phyloP scores from a whole-genome alignment of 2,329 filamentous ascomycete species.

The Botrytis elliptica region DNA sequence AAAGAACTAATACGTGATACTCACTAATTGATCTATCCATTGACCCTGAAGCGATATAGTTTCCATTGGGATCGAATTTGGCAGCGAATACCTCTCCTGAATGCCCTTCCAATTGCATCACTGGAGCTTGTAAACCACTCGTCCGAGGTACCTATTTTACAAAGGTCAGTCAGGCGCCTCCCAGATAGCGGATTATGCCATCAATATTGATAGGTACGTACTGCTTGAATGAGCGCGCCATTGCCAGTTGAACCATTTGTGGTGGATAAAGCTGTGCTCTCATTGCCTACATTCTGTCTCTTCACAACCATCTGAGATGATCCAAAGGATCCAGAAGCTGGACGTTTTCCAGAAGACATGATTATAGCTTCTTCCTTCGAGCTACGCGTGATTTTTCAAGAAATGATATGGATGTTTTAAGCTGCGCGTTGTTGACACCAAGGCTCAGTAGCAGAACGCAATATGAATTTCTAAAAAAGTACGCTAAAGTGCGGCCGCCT shows the following conservation, averaged over 20 bases:
- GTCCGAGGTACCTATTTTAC: constrained; percentile 68
- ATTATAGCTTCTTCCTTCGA: constrained; percentile 17
- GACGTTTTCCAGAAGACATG: constrained; percentile 91
- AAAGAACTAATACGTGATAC: constrained; percentile 39
- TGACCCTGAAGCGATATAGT: constrained; percentile 87
- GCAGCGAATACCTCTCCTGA: constrained; percentile 87
- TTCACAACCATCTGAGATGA: constrained; percentile 83
- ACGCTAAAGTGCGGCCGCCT: constrained; percentile 20
- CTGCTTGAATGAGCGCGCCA: constrained; percentile 65
- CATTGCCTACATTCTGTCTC: constrained; percentile 67
- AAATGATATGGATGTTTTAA: not conserved
- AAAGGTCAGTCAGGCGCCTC: constrained; percentile 31
- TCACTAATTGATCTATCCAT: constrained; percentile 90
- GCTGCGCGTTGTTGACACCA: constrained; percentile 10
- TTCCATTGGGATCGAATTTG: constrained; percentile 84
- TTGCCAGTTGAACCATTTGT: constrained; percentile 55
- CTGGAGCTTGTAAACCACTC: constrained; percentile 80
- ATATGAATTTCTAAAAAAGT: constrained; percentile 20
- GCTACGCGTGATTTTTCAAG: not conserved
- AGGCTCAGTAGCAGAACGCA: not conserved
- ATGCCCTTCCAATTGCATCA: constrained; percentile 87
- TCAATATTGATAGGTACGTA: constrained; percentile 45
- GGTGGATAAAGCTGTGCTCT: constrained; percentile 54
- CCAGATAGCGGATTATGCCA: constrained; percentile 16
- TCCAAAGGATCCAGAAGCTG: constrained; percentile 80